Evolutionary conservation across 192 early-diverging fungal species (phyloP), one percentile per base, ranked within the genome.

Genomic region (Coemansia sp.): DNA sequence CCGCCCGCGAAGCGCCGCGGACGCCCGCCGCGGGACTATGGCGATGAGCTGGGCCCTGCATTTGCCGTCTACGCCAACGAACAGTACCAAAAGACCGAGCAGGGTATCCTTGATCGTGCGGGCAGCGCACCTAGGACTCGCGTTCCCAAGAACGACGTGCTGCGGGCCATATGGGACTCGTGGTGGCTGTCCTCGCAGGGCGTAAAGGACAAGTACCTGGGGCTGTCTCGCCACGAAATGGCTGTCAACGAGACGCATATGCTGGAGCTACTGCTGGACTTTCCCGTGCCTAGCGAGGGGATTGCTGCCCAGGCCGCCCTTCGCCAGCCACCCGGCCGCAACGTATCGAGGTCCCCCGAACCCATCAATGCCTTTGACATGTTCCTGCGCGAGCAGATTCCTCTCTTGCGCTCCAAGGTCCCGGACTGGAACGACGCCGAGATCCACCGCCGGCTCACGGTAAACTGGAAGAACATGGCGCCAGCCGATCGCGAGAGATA

Each of bases 1-100:
- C 54, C 52, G 12, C 53, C 63, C 0, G 56, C 59, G 16, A 73
- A 73, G 54, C 63, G 70, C 27, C 70, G 70, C 31, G 70, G 70
- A 4, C 70, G 70, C 20, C 70, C 70, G 21, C 70, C 70, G n/a
- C 70, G 70, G 19, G 64, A 73, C 44, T 67, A 66, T 42, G 70
- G 70, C 38, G 57, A 65, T 4, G 70, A 73, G 42, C 63, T 73
- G 18, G 70, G 64, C 9, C 64, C 58, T 6, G 64, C 70, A 17
- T 73, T 73, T 56, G 63, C 70, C 2, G 52, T 67, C 46, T 73
- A 62, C 19, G 70, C 70, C 32, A 61, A 44, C 51, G 63, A 73
- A 26, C 35, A 44, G 44, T 73, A 62, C 18, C 29, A 7, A 5
- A 45, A 22, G 18, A 28, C 46, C 7, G 56, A 60, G 44, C 44